Evolutionary conservation across 495 filamentous ascomycete species (phyloP).

Genomic region (Penicillium turbatum): DNA sequence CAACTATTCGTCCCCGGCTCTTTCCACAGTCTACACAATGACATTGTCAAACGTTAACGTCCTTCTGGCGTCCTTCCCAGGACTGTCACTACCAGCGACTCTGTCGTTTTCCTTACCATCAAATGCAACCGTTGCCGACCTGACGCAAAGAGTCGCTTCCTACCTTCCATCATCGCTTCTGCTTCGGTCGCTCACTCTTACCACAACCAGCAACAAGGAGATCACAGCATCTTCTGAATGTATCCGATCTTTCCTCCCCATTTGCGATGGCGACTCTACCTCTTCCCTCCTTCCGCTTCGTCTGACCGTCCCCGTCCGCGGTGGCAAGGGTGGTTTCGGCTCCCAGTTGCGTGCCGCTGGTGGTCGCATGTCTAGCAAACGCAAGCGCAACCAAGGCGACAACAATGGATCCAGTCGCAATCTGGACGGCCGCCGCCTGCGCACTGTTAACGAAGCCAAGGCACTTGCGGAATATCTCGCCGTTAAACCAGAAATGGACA

Average conservation of each 20-base stretch:
- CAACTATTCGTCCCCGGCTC: background rate
- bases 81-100: conserved; percentile 74
- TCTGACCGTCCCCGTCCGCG: conserved; percentile 67
- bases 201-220: conserved; percentile 74
- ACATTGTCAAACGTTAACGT: conserved; percentile 62
- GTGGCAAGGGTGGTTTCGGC: conserved; percentile 96
- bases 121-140: conserved; percentile 60
- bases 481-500: conserved; percentile 94
- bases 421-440: conserved; percentile 82
- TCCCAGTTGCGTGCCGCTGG: conserved; percentile 94
- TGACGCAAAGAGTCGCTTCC: conserved; percentile 54
- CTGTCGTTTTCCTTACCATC: conserved; percentile 64
- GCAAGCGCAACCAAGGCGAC: conserved; percentile 80
- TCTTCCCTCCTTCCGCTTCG: conserved; percentile 78
- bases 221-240: conserved; percentile 44
- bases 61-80: conserved; percentile 75
- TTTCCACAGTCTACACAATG: conserved; percentile 22
- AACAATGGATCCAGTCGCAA: conserved; percentile 86
- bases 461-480: conserved; percentile 91
- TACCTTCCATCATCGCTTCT: conserved; percentile 55
- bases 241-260: conserved; percentile 23
- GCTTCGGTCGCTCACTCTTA: conserved; percentile 61
- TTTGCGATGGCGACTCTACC: conserved; percentile 31
- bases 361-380: conserved; percentile 92
- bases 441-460: conserved; percentile 92